Percentiles rank a stretch among this genome's conserved stretches.
Evolutionary conservation across 2,329 filamentous ascomycete species (phyloP).

Genomic region (Aspergillus pseudoviridinutans): DNA sequence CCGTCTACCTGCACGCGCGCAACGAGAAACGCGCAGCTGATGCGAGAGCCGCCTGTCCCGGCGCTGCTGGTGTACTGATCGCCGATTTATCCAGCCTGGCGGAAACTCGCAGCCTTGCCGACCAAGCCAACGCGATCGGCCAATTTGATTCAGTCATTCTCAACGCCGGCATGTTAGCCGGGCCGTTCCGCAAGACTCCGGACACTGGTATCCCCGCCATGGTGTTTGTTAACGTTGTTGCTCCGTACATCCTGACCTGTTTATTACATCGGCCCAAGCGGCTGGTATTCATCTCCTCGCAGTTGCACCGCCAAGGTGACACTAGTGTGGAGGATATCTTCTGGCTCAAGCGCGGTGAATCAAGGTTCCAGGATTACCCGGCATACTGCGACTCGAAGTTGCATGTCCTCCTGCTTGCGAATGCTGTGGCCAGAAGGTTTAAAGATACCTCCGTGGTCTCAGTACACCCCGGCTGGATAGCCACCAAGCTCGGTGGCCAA

Average conservation of each 20-base stretch:
- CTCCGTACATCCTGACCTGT: conserved; percentile 53
- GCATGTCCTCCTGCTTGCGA: conserved; percentile 53
- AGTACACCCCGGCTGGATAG: conserved; percentile 51
- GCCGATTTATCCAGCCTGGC: conserved; percentile 50
- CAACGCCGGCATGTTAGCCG: conserved; percentile 51
- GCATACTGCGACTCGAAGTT: conserved; percentile 55
- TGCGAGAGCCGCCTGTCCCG: conserved; percentile 45
- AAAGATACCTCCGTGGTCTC: conserved; percentile 43
- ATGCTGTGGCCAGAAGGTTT: conserved; percentile 48
- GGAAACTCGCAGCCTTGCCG: conserved; percentile 48
- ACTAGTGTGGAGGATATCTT: conserved; percentile 37
- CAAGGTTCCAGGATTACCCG: conserved; percentile 28
- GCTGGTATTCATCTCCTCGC: conserved; percentile 50
- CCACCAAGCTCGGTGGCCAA: conserved; percentile 50
- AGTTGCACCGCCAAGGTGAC: conserved; percentile 48
- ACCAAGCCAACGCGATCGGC: conserved; percentile 47
- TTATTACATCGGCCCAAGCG: conserved; percentile 48
- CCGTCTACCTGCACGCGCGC: conserved; percentile 54
- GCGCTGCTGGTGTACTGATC: conserved; percentile 48
- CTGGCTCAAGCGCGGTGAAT: conserved; percentile 35
- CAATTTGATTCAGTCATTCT: conserved; percentile 54
- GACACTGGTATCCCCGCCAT: conserved; percentile 44
- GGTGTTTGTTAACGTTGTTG: conserved; percentile 53
- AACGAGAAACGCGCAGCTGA: conserved; percentile 50
- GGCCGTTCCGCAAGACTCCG: conserved; percentile 38